A percentile compares a stretch with the other conserved stretches of the same genome.
These are phyloP conservation scores for Calonectria multiphialidica DNA, from an alignment of 2,329 filamentous ascomycete species.

Conservation along the genomic window DNA sequence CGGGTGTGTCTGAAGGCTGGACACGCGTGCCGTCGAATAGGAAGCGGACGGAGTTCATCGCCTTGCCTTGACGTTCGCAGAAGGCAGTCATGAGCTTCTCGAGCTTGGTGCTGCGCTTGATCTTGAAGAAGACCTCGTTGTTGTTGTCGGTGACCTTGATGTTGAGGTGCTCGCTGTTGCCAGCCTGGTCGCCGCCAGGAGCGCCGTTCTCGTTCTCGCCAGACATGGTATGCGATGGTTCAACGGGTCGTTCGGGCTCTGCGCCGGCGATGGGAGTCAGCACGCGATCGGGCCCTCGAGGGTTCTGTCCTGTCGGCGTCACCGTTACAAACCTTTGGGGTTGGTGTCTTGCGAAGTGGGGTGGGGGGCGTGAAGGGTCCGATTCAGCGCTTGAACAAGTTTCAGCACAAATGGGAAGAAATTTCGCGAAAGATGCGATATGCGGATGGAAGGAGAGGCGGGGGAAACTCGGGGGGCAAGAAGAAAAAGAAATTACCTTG, in stretches of 20 bases:
- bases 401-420: background rate
- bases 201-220: constrained; percentile 61
- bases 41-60: constrained; percentile 86
- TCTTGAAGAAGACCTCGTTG: constrained; percentile 99
- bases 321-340: constrained; percentile 19
- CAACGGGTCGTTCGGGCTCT: constrained; percentile 7
- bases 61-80: constrained; percentile 95
- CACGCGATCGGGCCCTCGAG: constrained; percentile 13
- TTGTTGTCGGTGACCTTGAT: constrained; percentile 99
- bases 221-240: constrained; percentile 58
- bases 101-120: constrained; percentile 94
- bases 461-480: background rate
- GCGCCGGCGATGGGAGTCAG: constrained; percentile 29
- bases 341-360: constrained; percentile 15
- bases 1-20: constrained; percentile 88
- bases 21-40: constrained; percentile 97
- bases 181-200: constrained; percentile 59
- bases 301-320: constrained; percentile 3
- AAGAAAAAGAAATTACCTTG: background rate
- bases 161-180: constrained; percentile 86
- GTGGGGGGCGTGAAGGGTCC: constrained; percentile 14
- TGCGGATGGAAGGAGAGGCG: constrained; percentile 8
- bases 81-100: constrained; percentile 99
- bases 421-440: background rate
- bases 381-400: background rate